These are phyloP conservation scores for Galerina marginata DNA, from an alignment of 768 basidiomycete genomes.

Conservation along the genomic window DNA sequence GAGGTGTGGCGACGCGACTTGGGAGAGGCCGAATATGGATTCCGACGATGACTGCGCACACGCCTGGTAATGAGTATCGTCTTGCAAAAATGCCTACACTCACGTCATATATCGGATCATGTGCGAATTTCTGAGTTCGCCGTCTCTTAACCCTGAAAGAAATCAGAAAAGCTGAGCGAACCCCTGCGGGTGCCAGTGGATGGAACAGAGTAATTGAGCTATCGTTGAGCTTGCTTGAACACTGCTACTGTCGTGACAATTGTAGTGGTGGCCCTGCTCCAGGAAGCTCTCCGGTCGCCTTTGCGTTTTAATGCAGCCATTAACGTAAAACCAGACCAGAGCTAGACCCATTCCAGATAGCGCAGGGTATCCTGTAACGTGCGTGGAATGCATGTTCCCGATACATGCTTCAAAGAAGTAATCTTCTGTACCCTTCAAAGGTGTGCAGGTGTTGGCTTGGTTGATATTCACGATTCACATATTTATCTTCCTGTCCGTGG, in stretches of 20 bases:
- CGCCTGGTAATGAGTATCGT: background rate
- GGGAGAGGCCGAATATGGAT: constrained; percentile 2
- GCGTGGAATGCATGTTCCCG: constrained; percentile 10
- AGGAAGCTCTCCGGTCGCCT: background rate
- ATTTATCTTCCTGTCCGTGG: constrained; percentile 13
- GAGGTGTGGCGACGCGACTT: background rate
- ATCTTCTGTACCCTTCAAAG: background rate
- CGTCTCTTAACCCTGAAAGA: constrained; percentile 11
- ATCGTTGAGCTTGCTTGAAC: constrained; percentile 1
- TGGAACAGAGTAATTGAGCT: constrained; percentile 6
- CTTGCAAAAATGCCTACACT: constrained; percentile 11
- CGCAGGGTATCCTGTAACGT: constrained; percentile 10
- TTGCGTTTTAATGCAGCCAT: background rate
- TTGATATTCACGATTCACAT: background rate
- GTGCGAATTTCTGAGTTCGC: constrained; percentile 13
- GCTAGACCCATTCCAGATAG: constrained; percentile 1
- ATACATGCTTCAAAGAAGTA: constrained; percentile 13
- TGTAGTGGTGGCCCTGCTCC: constrained; percentile 4
- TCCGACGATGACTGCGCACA: constrained; percentile 7
- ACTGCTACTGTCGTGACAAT: background rate
- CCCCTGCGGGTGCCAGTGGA: background rate
- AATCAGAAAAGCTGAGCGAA: constrained; percentile 2
- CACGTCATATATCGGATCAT: constrained; percentile 14
- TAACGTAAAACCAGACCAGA: constrained; percentile 3
- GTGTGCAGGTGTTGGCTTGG: background rate